A percentile compares a stretch with the other conserved stretches of the same genome.
These are phyloP conservation scores for Kwoniella sp. DNA, from an alignment of 768 basidiomycete species.

Conservation along the genomic window DNA sequence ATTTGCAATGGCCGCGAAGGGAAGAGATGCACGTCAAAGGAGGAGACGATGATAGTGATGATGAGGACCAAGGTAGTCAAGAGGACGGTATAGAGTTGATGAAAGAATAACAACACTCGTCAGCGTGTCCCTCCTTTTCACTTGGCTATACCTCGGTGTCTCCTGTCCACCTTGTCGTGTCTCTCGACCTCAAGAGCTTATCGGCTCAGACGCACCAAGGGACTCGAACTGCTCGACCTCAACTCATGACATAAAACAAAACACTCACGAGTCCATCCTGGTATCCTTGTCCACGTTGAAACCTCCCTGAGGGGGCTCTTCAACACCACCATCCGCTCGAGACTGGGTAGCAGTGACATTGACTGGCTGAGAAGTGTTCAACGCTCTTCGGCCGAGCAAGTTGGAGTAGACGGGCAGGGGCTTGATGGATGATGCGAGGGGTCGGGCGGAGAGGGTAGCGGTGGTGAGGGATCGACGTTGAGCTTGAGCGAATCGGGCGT, in stretches of 20 bases:
- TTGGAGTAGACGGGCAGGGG: slow-evolving; percentile 12
- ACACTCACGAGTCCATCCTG: slow-evolving; percentile 55
- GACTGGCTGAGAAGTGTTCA: slow-evolving; percentile 23
- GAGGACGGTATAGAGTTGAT: not conserved
- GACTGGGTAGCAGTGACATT: slow-evolving; percentile 31
- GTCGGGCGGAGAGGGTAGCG: slow-evolving; percentile 17
- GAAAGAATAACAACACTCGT: not conserved
- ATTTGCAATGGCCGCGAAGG: not conserved
- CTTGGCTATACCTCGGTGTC: too few species aligned
- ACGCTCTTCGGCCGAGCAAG: slow-evolving; percentile 11
- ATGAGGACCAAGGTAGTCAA: too few species aligned
- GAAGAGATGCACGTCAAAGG: not conserved
- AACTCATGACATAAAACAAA: too few species aligned
- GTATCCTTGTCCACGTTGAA: slow-evolving; percentile 51
- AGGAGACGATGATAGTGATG: not conserved
- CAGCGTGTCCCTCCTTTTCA: not conserved
- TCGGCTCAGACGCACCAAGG: too few species aligned
- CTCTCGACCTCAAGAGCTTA: too few species aligned
- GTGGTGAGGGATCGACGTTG: slow-evolving; percentile 6
- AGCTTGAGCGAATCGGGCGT: slow-evolving; percentile 9
- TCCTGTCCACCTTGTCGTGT: too few species aligned
- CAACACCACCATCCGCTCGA: slow-evolving; percentile 46
- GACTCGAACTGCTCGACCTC: too few species aligned
- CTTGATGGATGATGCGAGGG: slow-evolving; percentile 24
- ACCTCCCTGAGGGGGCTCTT: slow-evolving; percentile 50